Evolutionary conservation across 2,329 filamentous ascomycete species (phyloP), one percentile per base, ranked within the genome.

Genomic region (Xylaria sp.): DNA sequence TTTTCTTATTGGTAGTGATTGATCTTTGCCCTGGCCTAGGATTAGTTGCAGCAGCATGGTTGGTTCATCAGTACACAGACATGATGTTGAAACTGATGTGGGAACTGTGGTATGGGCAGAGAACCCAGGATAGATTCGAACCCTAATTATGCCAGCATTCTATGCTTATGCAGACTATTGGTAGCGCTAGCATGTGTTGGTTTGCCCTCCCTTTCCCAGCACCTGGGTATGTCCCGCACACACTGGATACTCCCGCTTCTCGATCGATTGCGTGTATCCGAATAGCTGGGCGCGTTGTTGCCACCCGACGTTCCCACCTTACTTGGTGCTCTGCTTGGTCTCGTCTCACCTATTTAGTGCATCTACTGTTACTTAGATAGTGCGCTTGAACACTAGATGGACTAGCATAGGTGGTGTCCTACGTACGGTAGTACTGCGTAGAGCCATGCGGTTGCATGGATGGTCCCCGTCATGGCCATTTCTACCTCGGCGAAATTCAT

Each of bases 401-500:
- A 27, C 27, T n/a, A n/a, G n/a, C n/a, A n/a, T n/a, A n/a, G n/a
- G n/a, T n/a, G n/a, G n/a, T n/a, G n/a, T n/a, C n/a, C n/a, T n/a
- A n/a, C n/a, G n/a, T n/a, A n/a, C n/a, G n/a, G n/a, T n/a, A n/a
- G n/a, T n/a, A n/a, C n/a, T n/a, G n/a, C n/a, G n/a, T n/a, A n/a
- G n/a, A n/a, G n/a, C n/a, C n/a, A n/a, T n/a, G n/a, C n/a, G n/a
- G n/a, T n/a, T 50, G 47, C 47, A 50, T 50, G 47, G 13, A 31
- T 17, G 27, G 5, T 17, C 2, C 20, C 20, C 7, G 44, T 47
- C 25, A 47, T 1, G 25, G 20, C 22, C 47, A 27, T 29, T 50
- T 50, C 27, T 50, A 50, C 47, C 31, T 50, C 47, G 47, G 47
- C 47, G 47, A 50, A 27, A 50, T 27, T 47, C 20, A 7, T 49